Conservation (phyloP, 1,284 basidiomycete species). For the Amylostereum chailletii region DNA sequence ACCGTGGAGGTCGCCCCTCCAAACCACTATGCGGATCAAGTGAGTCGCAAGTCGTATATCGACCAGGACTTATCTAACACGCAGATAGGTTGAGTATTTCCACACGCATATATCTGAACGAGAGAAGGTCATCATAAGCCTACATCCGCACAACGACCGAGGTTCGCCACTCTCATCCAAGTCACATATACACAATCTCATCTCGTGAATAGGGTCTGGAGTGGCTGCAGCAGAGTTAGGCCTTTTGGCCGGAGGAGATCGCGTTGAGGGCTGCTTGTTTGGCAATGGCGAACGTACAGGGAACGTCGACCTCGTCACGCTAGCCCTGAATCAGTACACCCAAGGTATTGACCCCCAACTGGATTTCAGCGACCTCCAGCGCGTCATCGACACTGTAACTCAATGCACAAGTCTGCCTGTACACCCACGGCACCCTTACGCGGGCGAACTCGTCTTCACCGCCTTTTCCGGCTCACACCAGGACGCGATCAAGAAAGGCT, state of each 20-base stretch:
- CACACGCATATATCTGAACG: conserved; percentile 80
- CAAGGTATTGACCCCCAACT: conserved; percentile 88
- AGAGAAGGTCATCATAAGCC: conserved; percentile 84
- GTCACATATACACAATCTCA: not conserved
- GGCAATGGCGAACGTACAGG: conserved; percentile 99
- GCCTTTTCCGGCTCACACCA: conserved; percentile 99
- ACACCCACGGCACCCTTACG: conserved; percentile 92
- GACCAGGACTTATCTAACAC: conserved; percentile 1
- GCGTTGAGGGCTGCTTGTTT: conserved; percentile 95
- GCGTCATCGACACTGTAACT: conserved; percentile 88
- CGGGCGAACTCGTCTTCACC: conserved; percentile 97
- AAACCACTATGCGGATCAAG: conserved; percentile 97
- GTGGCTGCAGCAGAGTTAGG: conserved; percentile 95
- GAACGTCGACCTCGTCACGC: conserved; percentile 96
- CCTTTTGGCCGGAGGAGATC: conserved; percentile 89
- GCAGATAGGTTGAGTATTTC: conserved; percentile 83
- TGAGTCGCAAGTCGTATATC: conserved; percentile 20
- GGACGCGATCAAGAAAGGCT: conserved; percentile 99
- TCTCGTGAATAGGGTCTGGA: conserved; percentile 64
- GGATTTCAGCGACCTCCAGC: conserved; percentile 90
- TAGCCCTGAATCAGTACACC: conserved; percentile 94
- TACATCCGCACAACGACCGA: conserved; percentile 98
- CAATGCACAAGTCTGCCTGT: conserved; percentile 96
- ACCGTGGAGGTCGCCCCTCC: conserved; percentile 97
- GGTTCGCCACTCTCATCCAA: conserved; percentile 35